Conservation (phyloP, 1,284 basidiomycete genomes). For the Meripilus lineatus region DNA sequence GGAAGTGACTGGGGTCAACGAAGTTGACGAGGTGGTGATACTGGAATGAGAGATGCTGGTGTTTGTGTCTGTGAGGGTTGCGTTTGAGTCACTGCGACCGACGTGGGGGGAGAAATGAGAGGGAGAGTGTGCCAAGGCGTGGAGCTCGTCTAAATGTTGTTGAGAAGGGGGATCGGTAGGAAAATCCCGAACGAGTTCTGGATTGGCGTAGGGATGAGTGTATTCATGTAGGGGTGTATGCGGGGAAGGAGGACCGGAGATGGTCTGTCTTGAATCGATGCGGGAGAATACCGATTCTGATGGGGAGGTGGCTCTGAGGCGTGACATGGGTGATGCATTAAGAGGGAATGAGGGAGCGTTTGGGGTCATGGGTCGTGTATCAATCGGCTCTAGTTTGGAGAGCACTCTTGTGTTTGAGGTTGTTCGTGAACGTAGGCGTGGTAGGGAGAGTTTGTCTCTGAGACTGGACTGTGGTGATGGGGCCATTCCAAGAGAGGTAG, state of each 20-base stretch:
- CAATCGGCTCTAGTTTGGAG: constrained; percentile 13
- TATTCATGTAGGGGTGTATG: constrained; percentile 20
- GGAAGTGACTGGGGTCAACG: constrained; percentile 44
- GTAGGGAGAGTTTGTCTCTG: constrained; percentile 31
- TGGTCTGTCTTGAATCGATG: constrained; percentile 16
- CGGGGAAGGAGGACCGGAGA: constrained; percentile 18
- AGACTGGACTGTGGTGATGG: constrained; percentile 30
- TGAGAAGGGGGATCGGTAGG: constrained; percentile 23
- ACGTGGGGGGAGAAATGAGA: constrained; percentile 15
- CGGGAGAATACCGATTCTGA: constrained; percentile 15
- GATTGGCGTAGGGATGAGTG: constrained; percentile 72
- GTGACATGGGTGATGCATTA: constrained; percentile 22
- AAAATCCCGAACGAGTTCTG: constrained; percentile 45
- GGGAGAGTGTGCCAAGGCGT: constrained; percentile 9
- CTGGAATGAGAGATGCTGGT: constrained; percentile 32
- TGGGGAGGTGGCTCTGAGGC: constrained; percentile 19
- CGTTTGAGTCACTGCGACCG: constrained; percentile 42
- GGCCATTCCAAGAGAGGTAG: constrained; percentile 36
- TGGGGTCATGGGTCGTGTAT: constrained; percentile 13
- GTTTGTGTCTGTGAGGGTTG: constrained; percentile 49
- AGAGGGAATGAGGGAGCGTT: constrained; percentile 12
- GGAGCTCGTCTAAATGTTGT: constrained; percentile 18
- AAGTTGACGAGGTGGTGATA: constrained; percentile 35
- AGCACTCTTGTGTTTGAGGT: constrained; percentile 22
- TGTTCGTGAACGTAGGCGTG: constrained; percentile 28